phyloP scores from a whole-genome alignment of 345 rosid genomes.

The Eutrema heterophyllum region DNA sequence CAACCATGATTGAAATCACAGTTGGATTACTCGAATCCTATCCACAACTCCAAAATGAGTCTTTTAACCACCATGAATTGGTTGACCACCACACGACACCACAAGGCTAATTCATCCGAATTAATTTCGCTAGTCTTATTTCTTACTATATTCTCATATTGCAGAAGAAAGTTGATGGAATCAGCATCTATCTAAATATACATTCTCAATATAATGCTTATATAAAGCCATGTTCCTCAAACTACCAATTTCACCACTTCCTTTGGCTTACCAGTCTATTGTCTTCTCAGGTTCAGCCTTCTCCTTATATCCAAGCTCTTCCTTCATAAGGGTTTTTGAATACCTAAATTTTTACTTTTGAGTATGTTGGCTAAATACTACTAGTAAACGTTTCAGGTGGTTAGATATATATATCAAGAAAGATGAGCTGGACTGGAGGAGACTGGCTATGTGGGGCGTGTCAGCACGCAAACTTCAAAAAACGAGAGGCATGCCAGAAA shows the following conservation, averaged over 20 bases:
- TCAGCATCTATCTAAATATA: conserved; percentile 23
- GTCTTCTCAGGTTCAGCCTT: conserved; percentile 11
- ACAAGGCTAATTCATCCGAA: not conserved
- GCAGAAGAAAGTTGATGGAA: conserved; percentile 27
- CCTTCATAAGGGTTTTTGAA: not conserved
- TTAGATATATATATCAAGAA: not conserved
- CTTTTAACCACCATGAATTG: not conserved
- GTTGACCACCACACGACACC: not conserved
- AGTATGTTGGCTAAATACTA: not conserved
- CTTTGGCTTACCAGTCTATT: conserved; percentile 7
- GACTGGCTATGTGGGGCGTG: conserved; percentile 86
- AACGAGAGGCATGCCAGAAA: conserved; percentile 64
- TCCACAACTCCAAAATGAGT: not conserved
- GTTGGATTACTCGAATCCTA: not conserved
- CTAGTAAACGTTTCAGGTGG: conserved; percentile 12
- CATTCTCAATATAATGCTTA: conserved; percentile 24
- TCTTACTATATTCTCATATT: conserved; percentile 18
- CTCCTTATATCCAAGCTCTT: not conserved
- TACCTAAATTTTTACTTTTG: not conserved
- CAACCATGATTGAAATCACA: not conserved
- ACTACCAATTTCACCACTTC: conserved; percentile 26
- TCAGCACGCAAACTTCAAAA: conserved; percentile 72
- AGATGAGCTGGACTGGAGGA: conserved; percentile 82
- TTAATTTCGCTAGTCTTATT: not conserved
- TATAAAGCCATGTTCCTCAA: conserved; percentile 27